phyloP scores from a whole-genome alignment of 1,139 yeast genomes.

The Pichia sp. region DNA sequence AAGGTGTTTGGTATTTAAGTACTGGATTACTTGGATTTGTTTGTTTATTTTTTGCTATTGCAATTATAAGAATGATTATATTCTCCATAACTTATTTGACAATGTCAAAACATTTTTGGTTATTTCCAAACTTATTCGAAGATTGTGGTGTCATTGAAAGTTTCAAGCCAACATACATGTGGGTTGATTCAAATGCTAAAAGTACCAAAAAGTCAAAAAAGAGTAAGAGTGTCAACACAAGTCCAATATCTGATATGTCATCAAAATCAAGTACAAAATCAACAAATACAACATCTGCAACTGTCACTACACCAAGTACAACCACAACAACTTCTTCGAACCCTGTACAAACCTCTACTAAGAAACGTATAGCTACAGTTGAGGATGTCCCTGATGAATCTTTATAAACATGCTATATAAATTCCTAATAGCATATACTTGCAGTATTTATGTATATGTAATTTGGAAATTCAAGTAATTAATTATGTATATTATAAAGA shows the following conservation, averaged over 20 bases:
- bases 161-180: constrained; percentile 81
- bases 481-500: not conserved
- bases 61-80: constrained; percentile 70
- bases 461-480: not conserved
- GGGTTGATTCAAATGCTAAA: constrained; percentile 49
- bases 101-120: constrained; percentile 59
- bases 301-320: constrained; percentile 3
- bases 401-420: not conserved
- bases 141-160: constrained; percentile 93
- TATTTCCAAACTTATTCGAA: constrained; percentile 91
- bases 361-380: constrained; percentile 23
- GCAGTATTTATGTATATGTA: not conserved
- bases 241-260: not conserved
- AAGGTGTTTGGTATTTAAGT: constrained; percentile 86
- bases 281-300: not conserved
- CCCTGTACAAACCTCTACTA: constrained; percentile 15
- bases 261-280: not conserved
- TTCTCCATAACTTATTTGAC: constrained; percentile 57
- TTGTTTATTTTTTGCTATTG: constrained; percentile 68
- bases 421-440: not conserved
- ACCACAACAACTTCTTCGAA: constrained; percentile 12
- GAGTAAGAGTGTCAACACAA: not conserved
- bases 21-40: constrained; percentile 70
- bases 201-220: constrained; percentile 17
- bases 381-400: constrained; percentile 23